These are phyloP conservation scores for Candida incommunis DNA, from an alignment of 805 yeast genomes.

Conservation along the genomic window DNA sequence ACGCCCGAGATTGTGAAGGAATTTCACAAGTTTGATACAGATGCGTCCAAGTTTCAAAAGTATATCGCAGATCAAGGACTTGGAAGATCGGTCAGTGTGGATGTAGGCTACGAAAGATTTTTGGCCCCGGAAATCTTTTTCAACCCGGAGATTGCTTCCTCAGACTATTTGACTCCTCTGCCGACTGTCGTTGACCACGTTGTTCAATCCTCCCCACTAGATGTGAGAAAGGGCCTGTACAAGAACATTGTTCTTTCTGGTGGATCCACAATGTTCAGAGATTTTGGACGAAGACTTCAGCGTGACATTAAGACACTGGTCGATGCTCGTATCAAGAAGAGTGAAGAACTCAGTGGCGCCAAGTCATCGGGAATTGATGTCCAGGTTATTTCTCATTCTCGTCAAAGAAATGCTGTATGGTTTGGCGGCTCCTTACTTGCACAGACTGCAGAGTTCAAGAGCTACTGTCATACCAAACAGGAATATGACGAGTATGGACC, in stretches of 20 bases:
- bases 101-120: constrained; percentile 94
- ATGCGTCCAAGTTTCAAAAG: constrained; percentile 87
- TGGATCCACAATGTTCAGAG: constrained; percentile 98
- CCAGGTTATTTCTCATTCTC: constrained; percentile 90
- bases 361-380: constrained; percentile 92
- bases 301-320: constrained; percentile 83
- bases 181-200: constrained; percentile 95
- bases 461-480: constrained; percentile 91
- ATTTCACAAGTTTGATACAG: constrained; percentile 85
- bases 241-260: constrained; percentile 93
- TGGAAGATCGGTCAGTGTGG: constrained; percentile 55
- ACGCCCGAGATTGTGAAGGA: constrained; percentile 97
- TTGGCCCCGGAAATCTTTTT: constrained; percentile 98
- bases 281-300: constrained; percentile 93
- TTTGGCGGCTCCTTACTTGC: constrained; percentile 96
- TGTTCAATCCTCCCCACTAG: constrained; percentile 90
- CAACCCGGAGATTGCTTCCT: constrained; percentile 92
- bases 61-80: constrained; percentile 59
- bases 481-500: constrained; percentile 99
- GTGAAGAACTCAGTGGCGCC: constrained; percentile 60
- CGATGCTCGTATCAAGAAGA: constrained; percentile 70
- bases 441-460: constrained; percentile 90
- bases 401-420: constrained; percentile 99
- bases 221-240: constrained; percentile 92
- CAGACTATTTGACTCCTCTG: constrained; percentile 89